Conservation (phyloP, 176 grass and related monocot genomes). For the Metroxylon sagu region DNA sequence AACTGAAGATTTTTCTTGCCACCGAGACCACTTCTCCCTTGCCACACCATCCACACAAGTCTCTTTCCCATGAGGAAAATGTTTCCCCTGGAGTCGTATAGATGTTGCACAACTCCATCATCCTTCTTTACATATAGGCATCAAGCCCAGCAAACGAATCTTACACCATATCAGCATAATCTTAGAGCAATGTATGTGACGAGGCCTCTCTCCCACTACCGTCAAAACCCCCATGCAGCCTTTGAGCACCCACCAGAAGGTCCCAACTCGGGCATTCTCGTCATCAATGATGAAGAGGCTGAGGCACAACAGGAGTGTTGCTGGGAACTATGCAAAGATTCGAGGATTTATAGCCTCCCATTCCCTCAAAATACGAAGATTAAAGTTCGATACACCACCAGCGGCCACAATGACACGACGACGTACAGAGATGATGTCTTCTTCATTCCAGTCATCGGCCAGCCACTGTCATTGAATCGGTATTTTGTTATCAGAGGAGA, state of each 20-base stretch:
- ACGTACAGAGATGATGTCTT: background rate
- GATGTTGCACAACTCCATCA: no score
- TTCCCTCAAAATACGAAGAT: constrained; percentile 35
- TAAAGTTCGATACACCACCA: background rate
- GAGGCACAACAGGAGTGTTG: background rate
- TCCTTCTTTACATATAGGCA: no score
- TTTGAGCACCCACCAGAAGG: constrained; percentile 1
- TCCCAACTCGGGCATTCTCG: constrained; percentile 27
- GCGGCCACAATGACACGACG: background rate
- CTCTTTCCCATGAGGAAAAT: no score
- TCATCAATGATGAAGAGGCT: constrained; percentile 7
- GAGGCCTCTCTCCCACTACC: constrained; percentile 24
- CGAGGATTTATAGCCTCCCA: constrained; percentile 21
- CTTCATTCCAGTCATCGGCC: constrained; percentile 13
- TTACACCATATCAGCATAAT: no score
- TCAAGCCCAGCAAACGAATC: no score
- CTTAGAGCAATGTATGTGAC: constrained; percentile 32
- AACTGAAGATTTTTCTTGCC: no score
- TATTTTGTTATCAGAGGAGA: constrained; percentile 36
- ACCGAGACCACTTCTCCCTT: no score
- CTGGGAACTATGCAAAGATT: constrained; percentile 11
- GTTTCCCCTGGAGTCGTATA: no score
- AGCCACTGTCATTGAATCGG: constrained; percentile 33
- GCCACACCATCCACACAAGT: no score
- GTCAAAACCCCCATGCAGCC: background rate